These are phyloP conservation scores for Amanita phalloides DNA, from an alignment of 768 basidiomycete genomes.

Conservation along the genomic window DNA sequence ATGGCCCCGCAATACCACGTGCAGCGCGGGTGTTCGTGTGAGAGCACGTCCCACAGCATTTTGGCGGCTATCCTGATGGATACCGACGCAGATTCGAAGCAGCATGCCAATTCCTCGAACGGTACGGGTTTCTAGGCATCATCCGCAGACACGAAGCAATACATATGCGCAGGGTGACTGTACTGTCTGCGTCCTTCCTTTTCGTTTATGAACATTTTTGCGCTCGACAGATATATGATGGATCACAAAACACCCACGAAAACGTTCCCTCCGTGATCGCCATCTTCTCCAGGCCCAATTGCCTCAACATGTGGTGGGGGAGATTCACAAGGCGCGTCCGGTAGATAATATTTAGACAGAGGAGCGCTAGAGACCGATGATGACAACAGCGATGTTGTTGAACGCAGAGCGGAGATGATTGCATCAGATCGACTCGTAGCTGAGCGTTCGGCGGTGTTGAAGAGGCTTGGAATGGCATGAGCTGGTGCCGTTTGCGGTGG, in stretches of 20 bases:
- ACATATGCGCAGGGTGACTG: constrained; percentile 68
- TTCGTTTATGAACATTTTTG: not conserved
- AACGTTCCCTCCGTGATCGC: constrained; percentile 94
- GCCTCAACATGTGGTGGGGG: constrained; percentile 67
- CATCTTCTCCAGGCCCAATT: constrained; percentile 95
- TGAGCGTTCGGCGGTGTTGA: no score
- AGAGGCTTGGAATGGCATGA: no score
- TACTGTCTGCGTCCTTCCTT: not conserved
- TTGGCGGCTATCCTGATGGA: not conserved
- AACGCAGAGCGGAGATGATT: no score
- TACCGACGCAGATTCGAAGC: constrained; percentile 53
- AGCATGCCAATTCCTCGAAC: constrained; percentile 87
- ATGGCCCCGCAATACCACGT: constrained; percentile 39
- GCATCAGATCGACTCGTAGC: no score
- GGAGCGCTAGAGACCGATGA: constrained; percentile 50
- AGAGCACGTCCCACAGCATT: not conserved
- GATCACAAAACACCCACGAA: constrained; percentile 90
- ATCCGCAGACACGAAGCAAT: constrained; percentile 97
- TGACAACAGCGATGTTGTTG: constrained; percentile 33
- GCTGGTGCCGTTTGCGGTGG: no score
- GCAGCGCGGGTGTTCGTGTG: no score
- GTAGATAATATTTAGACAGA: constrained; percentile 60
- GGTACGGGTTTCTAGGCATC: constrained; percentile 84
- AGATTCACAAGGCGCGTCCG: constrained; percentile 14
- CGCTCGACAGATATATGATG: constrained; percentile 67